These are phyloP conservation scores for Elsinoe arachidis DNA, from an alignment of 2,329 filamentous ascomycete genomes.

Conservation along the genomic window DNA sequence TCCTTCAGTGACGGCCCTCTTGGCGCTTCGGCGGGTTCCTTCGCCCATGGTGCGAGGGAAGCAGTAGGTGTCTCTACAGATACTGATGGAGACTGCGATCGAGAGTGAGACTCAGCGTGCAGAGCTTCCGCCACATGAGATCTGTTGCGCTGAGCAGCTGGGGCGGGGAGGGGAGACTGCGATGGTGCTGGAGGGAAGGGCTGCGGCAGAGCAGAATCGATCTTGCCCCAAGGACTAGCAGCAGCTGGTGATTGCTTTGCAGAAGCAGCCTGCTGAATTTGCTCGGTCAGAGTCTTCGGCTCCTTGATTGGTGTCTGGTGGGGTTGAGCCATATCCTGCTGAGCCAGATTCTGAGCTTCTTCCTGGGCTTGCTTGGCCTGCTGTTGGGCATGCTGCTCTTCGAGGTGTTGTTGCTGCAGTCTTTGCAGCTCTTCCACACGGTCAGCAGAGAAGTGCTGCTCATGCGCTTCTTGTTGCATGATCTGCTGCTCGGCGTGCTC, in stretches of 20 bases:
- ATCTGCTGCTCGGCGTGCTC: slow-evolving; percentile 51
- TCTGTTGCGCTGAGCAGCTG: slow-evolving; percentile 73
- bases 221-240: slow-evolving; percentile 46
- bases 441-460: slow-evolving; percentile 44
- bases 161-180: slow-evolving; percentile 75
- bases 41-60: slow-evolving; percentile 89
- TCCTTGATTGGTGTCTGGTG: slow-evolving; percentile 33
- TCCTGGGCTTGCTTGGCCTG: slow-evolving; percentile 19
- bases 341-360: slow-evolving; percentile 18
- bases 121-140: slow-evolving; percentile 75
- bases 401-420: slow-evolving; percentile 31
- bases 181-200: slow-evolving; percentile 67
- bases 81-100: slow-evolving; percentile 61
- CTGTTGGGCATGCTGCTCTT: slow-evolving; percentile 17
- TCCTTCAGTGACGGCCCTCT: slow-evolving; percentile 91
- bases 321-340: slow-evolving; percentile 18
- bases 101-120: slow-evolving; percentile 57
- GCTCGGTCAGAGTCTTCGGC: slow-evolving; percentile 66
- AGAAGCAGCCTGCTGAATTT: slow-evolving; percentile 67
- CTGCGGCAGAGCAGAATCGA: slow-evolving; percentile 62
- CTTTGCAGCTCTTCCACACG: slow-evolving; percentile 78
- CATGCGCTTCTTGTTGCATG: slow-evolving; percentile 36
- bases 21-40: slow-evolving; percentile 62
- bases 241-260: slow-evolving; percentile 49
- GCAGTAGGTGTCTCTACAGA: slow-evolving; percentile 54